phyloP scores from a whole-genome alignment of 2,329 filamentous ascomycete genomes.

The Fusarium nodosum region DNA sequence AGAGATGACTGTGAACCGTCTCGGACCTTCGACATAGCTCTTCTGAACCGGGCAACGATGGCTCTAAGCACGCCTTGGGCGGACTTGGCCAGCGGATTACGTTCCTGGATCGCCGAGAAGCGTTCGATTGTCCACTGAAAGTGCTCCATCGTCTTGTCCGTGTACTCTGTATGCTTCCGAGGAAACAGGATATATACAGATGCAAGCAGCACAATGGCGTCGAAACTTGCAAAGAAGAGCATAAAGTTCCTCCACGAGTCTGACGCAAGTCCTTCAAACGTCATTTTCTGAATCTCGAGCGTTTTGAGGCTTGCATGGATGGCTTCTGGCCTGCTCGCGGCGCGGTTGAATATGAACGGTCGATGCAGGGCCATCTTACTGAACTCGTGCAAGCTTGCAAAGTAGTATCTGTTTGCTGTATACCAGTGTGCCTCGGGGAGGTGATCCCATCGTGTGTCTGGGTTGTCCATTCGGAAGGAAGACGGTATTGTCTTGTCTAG shows the following conservation, averaged over 20 bases:
- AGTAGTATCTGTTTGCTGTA: slow-evolving; percentile 58
- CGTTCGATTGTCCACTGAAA: slow-evolving; percentile 71
- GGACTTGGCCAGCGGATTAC: slow-evolving; percentile 67
- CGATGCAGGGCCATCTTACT: slow-evolving; percentile 71
- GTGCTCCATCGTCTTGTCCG: slow-evolving; percentile 65
- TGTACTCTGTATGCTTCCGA: slow-evolving; percentile 64
- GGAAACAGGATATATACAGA: slow-evolving; percentile 73
- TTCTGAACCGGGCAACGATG: slow-evolving; percentile 67
- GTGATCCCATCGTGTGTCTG: slow-evolving; percentile 69
- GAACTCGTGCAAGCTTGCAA: slow-evolving; percentile 66
- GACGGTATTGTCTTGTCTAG: slow-evolving; percentile 65
- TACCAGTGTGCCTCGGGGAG: slow-evolving; percentile 69
- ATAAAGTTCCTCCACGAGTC: slow-evolving; percentile 66
- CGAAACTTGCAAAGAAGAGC: slow-evolving; percentile 74
- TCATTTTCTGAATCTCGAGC: slow-evolving; percentile 66
- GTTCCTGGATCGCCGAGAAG: slow-evolving; percentile 67
- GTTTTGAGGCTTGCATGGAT: slow-evolving; percentile 68
- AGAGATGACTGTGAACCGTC: slow-evolving; percentile 32
- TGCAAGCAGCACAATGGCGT: slow-evolving; percentile 72
- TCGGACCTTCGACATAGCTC: slow-evolving; percentile 57
- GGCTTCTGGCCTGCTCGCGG: slow-evolving; percentile 66
- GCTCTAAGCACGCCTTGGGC: slow-evolving; percentile 69
- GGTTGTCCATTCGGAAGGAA: slow-evolving; percentile 66
- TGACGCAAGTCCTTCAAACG: slow-evolving; percentile 63
- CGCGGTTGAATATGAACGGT: slow-evolving; percentile 72